Conservation (phyloP, 805 yeast species). For the Jamesozyma lodderae region DNA sequence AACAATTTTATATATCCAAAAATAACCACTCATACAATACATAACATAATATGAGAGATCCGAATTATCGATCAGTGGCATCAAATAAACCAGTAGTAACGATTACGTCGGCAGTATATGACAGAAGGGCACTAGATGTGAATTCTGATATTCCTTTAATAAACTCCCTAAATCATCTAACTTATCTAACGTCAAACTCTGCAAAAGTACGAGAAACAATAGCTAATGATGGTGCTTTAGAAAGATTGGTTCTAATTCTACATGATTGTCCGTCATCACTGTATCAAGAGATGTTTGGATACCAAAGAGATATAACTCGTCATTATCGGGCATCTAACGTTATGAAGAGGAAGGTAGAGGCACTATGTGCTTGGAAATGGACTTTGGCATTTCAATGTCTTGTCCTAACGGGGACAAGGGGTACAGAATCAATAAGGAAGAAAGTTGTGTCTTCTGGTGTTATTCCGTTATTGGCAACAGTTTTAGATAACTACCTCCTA, state of each 20-base stretch:
- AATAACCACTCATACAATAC: too few species aligned
- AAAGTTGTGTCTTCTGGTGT: conserved; percentile 88
- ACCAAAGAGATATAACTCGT: not conserved
- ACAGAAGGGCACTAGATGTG: conserved; percentile 85
- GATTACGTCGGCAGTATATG: conserved; percentile 81
- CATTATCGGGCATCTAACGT: conserved; percentile 3
- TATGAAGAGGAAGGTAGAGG: conserved; percentile 29
- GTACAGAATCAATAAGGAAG: conserved; percentile 75
- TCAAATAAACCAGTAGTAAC: conserved; percentile 88
- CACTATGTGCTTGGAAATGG: conserved; percentile 94
- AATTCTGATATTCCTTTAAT: conserved; percentile 84
- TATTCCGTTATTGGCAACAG: conserved; percentile 83
- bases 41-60: conserved; percentile 97
- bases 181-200: conserved; percentile 76
- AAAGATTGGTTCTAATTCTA: conserved; percentile 73
- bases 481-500: conserved; percentile 72
- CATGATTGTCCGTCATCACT: conserved; percentile 56
- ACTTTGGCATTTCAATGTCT: conserved; percentile 87
- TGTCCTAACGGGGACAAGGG: conserved; percentile 85
- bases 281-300: conserved; percentile 13
- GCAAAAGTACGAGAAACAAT: conserved; percentile 87
- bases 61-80: conserved; percentile 70
- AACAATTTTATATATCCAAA: too few species aligned
- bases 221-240: conserved; percentile 85
- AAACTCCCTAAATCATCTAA: conserved; percentile 81